These are phyloP conservation scores for Trichoderma polysporum DNA, from an alignment of 2,329 filamentous ascomycete species.

Conservation along the genomic window DNA sequence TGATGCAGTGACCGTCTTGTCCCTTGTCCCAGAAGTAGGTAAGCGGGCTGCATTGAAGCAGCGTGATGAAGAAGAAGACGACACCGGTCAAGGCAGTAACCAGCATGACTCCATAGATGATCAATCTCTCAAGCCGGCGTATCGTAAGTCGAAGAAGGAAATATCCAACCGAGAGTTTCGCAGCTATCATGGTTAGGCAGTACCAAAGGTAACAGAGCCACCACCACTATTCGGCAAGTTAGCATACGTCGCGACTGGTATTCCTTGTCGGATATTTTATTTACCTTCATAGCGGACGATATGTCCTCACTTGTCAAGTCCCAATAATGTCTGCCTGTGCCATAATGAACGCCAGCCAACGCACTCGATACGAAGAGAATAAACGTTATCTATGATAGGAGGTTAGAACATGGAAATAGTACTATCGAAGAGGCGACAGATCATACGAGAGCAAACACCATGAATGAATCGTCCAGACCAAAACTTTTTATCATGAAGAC, in stretches of 20 bases:
- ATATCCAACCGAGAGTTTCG: neutral
- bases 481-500: neutral
- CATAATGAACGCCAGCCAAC: neutral
- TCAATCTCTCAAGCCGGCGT: neutral
- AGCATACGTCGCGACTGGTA: neutral
- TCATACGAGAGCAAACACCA: neutral
- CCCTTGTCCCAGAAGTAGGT: neutral
- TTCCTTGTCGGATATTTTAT: neutral
- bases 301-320: neutral
- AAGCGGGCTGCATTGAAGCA: neutral
- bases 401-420: too few species aligned
- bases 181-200: neutral
- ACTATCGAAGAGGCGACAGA: too few species aligned
- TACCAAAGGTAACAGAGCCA: neutral
- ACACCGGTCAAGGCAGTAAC: neutral
- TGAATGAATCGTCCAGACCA: neutral
- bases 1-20: neutral
- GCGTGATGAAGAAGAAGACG: neutral
- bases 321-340: neutral
- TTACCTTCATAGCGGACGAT: neutral
- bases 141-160: neutral
- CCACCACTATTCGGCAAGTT: neutral
- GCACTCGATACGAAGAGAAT: neutral
- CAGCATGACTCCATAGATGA: neutral
- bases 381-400: neutral